Conservation (phyloP, 148 eudicot genomes). For the Fagopyrum homotropicum region DNA sequence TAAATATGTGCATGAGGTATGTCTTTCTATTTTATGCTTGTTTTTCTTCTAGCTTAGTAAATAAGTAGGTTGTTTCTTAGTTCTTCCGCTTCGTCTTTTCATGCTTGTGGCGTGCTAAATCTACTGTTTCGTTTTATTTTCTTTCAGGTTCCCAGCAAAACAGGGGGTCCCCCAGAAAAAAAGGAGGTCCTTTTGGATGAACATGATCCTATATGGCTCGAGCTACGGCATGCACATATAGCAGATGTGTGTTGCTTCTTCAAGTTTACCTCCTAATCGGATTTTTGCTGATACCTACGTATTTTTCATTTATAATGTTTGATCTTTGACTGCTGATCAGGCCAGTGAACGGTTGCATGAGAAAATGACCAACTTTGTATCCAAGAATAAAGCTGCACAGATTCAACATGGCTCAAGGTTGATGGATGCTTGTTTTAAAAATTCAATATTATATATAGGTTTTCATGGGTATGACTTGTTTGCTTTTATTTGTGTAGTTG, state of each 20-base stretch:
- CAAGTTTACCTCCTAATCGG: neutral
- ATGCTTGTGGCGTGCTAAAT: neutral
- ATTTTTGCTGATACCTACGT: constrained; percentile 5
- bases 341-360: constrained; percentile 89
- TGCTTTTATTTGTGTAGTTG: neutral
- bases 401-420: constrained; percentile 84
- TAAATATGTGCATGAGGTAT: constrained; percentile 90
- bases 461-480: neutral
- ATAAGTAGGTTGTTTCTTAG: neutral
- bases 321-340: constrained; percentile 41
- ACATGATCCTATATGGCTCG: constrained; percentile 94
- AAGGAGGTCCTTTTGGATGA: constrained; percentile 94
- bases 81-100: constrained; percentile 6
- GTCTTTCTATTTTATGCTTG: neutral
- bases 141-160: constrained; percentile 70
- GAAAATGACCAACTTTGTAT: constrained; percentile 79
- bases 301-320: constrained; percentile 17
- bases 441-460: neutral
- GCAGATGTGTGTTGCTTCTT: constrained; percentile 66
- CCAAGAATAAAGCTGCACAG: constrained; percentile 90
- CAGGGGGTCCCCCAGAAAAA: constrained; percentile 72
- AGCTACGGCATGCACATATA: constrained; percentile 92
- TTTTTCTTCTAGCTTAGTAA: neutral
- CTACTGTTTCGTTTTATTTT: neutral
- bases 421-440: constrained; percentile 9